phyloP scores from a whole-genome alignment of 805 yeast species.

The Candida awuae region DNA sequence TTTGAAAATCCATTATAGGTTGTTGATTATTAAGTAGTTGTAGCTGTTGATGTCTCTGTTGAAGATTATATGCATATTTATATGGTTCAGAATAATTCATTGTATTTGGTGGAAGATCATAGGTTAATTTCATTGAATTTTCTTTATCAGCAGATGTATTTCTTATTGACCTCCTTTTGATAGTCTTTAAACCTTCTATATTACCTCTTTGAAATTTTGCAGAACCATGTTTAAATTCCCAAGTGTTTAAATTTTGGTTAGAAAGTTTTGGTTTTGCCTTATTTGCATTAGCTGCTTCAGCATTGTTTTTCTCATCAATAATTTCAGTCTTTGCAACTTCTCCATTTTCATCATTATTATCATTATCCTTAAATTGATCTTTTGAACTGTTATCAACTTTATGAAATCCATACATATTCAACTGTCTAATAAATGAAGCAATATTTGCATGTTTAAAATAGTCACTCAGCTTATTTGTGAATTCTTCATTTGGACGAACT shows the following conservation, averaged over 20 bases:
- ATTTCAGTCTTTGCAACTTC: too few relatives aligned
- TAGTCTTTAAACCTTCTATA: conserved; percentile 58
- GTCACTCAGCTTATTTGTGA: conserved; percentile 59
- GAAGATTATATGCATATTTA: background rate
- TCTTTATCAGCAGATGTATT: conserved; percentile 25
- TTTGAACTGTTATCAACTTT: conserved; percentile 46
- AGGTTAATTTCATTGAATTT: conserved; percentile 21
- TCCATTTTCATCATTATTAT: background rate
- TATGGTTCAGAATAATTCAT: background rate
- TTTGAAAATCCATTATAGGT: too few relatives aligned
- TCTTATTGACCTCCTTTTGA: conserved; percentile 62
- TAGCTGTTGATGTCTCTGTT: background rate
- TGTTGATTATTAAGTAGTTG: too few relatives aligned
- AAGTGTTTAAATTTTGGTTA: conserved; percentile 22
- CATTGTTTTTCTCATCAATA: too few relatives aligned
- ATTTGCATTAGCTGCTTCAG: background rate
- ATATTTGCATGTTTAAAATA: conserved; percentile 78
- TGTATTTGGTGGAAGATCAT: conserved; percentile 7
- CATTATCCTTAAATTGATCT: conserved; percentile 16
- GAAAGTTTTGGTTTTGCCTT: conserved; percentile 7
- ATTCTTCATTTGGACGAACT: conserved; percentile 80
- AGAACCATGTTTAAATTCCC: conserved; percentile 89
- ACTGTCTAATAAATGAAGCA: conserved; percentile 69
- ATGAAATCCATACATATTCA: conserved; percentile 79
- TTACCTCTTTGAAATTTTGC: conserved; percentile 78